Evolutionary conservation across 2,329 filamentous ascomycete species (phyloP).

Genomic region (Scedosporium apiospermum): DNA sequence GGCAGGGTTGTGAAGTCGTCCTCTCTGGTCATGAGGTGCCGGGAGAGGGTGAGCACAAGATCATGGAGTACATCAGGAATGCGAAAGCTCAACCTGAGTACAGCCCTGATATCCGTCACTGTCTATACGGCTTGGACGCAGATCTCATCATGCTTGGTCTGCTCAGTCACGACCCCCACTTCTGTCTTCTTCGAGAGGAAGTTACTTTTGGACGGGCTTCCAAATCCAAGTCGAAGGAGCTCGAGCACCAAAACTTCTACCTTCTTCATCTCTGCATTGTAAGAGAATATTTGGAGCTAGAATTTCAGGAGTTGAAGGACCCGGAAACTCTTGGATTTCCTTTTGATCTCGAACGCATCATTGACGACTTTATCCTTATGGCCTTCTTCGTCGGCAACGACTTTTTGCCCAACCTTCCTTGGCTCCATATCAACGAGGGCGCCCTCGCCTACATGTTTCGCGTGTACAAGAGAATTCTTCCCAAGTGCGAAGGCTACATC

Average conservation of each 20-base stretch:
- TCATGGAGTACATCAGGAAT: constrained; percentile 99
- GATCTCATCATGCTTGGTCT: constrained; percentile 98
- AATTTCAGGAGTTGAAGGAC: constrained; percentile 85
- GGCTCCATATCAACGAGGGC: constrained; percentile 96
- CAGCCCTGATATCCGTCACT: constrained; percentile 88
- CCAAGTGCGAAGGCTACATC: constrained; percentile 84
- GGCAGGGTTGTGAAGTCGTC: constrained; percentile 94
- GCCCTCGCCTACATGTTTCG: constrained; percentile 95
- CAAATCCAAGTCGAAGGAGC: constrained; percentile 84
- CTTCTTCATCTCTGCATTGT: constrained; percentile 96
- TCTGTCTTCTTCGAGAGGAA: constrained; percentile 92
- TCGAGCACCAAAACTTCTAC: constrained; percentile 98
- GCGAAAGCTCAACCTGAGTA: constrained; percentile 93
- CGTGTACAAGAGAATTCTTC: constrained; percentile 85
- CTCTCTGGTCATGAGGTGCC: constrained; percentile 96
- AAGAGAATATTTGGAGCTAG: constrained; percentile 89
- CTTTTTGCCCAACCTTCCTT: constrained; percentile 93
- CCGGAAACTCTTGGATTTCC: constrained; percentile 62
- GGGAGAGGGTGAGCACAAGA: constrained; percentile 97
- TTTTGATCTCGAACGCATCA: constrained; percentile 91
- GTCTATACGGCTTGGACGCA: constrained; percentile 92
- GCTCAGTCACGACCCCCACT: constrained; percentile 95
- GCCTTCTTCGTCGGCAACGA: constrained; percentile 99
- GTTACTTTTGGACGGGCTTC: constrained; percentile 90
- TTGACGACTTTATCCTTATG: constrained; percentile 99